Evolutionary conservation across 139 green algal species (phyloP).

Genomic region (Coelastrella sp.): DNA sequence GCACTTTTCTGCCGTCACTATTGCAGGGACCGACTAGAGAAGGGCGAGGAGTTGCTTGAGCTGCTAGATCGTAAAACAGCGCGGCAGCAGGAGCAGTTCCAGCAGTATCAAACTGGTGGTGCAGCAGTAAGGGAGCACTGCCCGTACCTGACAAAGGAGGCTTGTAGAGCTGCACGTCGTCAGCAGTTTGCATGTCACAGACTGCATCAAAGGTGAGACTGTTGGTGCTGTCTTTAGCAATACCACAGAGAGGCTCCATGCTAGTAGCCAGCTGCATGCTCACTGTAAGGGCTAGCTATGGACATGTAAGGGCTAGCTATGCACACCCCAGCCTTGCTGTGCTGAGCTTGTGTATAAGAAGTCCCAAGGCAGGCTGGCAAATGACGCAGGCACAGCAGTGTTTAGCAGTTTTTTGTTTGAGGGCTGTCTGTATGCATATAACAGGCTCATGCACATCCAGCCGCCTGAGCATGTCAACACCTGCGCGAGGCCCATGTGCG

Average conservation of each 20-base stretch:
- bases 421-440: no score
- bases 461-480: no score
- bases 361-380: no score
- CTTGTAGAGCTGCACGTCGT: slow-evolving; percentile 66
- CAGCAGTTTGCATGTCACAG: slow-evolving; percentile 51
- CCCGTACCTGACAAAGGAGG: slow-evolving; percentile 84
- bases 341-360: no score
- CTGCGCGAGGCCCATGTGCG: no score
- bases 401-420: no score
- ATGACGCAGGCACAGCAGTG: no score
- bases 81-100: slow-evolving; percentile 67
- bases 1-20: background rate
- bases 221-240: background rate
- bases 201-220: slow-evolving; percentile 56
- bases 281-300: background rate
- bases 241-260: background rate
- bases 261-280: background rate
- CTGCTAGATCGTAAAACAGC: slow-evolving; percentile 83
- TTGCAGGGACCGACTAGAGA: slow-evolving; percentile 35
- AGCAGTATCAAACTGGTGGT: slow-evolving; percentile 80
- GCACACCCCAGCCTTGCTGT: no score
- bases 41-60: slow-evolving; percentile 77
- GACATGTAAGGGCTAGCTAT: no score
- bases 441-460: no score
- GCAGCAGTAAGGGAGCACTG: slow-evolving; percentile 82